Percentiles rank a stretch among this genome's conserved stretches.
These are phyloP conservation scores for Talaromyces sp. DNA, from an alignment of 2,329 filamentous ascomycete genomes.

Conservation along the genomic window DNA sequence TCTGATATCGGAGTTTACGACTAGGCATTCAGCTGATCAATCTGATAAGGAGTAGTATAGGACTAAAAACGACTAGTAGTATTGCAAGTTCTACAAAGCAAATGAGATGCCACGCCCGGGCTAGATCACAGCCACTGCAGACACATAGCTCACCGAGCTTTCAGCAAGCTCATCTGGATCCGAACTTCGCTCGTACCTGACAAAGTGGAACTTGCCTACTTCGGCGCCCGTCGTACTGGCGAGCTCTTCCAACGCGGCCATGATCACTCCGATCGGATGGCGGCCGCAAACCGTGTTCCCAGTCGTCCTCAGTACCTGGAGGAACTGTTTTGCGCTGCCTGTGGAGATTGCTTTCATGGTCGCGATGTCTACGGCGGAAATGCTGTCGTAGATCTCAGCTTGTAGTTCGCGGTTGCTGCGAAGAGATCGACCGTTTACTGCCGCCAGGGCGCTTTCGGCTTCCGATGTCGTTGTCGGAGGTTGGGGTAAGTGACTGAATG, in stretches of 20 bases:
- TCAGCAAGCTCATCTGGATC: constrained; percentile 63
- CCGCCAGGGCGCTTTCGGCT: constrained; percentile 23
- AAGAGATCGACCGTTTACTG: constrained; percentile 24
- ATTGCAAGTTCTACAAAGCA: not conserved
- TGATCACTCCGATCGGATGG: constrained; percentile 87
- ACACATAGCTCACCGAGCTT: constrained; percentile 91
- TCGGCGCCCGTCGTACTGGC: constrained; percentile 33
- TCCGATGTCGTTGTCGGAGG: constrained; percentile 23
- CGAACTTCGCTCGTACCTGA: constrained; percentile 82
- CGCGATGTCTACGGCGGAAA: constrained; percentile 70
- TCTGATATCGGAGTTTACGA: not conserved
- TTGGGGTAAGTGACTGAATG: constrained; percentile 40
- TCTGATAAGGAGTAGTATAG: not conserved
- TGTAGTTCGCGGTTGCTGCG: constrained; percentile 28
- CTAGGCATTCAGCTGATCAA: not conserved
- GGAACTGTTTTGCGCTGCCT: constrained; percentile 66
- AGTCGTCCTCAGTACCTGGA: constrained; percentile 63
- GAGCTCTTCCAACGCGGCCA: constrained; percentile 76
- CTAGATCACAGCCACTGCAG: constrained; percentile 75
- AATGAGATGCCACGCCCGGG: not conserved
- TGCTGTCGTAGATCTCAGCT: constrained; percentile 73
- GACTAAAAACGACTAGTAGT: not conserved
- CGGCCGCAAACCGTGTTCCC: constrained; percentile 90
- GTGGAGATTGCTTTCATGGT: constrained; percentile 82
- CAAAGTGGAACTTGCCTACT: constrained; percentile 64